A percentile compares a stretch with the other conserved stretches of the same genome.
Conservation (phyloP, 768 basidiomycete species). For the Hemileccinum impolitum region DNA sequence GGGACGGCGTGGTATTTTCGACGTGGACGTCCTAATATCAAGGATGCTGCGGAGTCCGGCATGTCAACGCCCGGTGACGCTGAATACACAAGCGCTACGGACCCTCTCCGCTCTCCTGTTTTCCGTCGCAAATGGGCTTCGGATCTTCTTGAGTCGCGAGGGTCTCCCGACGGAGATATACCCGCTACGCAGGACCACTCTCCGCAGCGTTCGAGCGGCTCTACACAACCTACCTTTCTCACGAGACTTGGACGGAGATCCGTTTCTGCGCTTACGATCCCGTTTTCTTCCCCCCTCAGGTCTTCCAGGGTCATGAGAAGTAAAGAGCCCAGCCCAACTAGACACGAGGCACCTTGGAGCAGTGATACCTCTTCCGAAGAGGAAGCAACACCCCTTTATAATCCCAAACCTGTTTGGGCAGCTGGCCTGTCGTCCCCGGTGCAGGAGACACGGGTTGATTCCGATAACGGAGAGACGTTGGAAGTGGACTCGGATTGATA, state of each 20-base stretch:
- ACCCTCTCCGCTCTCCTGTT: conserved; percentile 39
- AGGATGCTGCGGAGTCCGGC: conserved; percentile 29
- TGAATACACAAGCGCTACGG: conserved; percentile 27
- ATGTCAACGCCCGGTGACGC: conserved; percentile 30
- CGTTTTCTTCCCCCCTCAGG: conserved; percentile 31
- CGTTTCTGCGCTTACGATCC: conserved; percentile 39
- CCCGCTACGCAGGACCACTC: conserved; percentile 7
- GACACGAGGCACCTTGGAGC: conserved; percentile 46
- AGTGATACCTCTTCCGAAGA: conserved; percentile 61
- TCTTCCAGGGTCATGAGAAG: conserved; percentile 18
- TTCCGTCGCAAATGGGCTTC: conserved; percentile 50
- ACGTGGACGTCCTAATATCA: conserved; percentile 38
- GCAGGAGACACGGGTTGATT: conserved; percentile 12
- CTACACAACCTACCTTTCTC: conserved; percentile 36
- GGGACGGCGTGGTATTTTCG: conserved; percentile 55
- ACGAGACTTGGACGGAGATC: conserved; percentile 44
- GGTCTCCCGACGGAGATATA: conserved; percentile 16
- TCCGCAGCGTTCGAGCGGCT: conserved; percentile 7
- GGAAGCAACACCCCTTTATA: conserved; percentile 23
- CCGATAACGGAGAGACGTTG: conserved; percentile 17
- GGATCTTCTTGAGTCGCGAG: conserved; percentile 37
- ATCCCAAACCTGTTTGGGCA: conserved; percentile 8
- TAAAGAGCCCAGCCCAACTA: conserved; percentile 28
- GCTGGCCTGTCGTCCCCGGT: conserved; percentile 6
- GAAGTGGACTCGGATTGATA: conserved; percentile 23